These are phyloP conservation scores for Musa beccarii DNA, from an alignment of 176 grass and related monocot genomes.

Conservation along the genomic window DNA sequence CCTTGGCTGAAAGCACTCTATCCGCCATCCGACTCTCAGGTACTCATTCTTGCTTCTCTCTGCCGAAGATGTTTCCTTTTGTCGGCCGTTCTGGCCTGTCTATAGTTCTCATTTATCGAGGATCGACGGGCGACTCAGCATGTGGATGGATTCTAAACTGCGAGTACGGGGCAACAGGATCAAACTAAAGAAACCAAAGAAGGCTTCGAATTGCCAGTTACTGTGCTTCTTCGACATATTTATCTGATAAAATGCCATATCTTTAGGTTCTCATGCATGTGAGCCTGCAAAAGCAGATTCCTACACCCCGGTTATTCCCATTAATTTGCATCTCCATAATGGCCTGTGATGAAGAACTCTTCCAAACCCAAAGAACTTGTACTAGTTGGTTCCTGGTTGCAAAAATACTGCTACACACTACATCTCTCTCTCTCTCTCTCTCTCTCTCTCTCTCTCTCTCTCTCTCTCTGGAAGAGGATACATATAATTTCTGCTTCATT, in stretches of 20 bases:
- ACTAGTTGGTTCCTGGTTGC: too few species aligned
- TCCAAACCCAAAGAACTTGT: too few species aligned
- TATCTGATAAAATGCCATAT: background rate
- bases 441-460: too few species aligned
- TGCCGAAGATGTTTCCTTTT: too few species aligned
- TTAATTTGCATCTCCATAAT: background rate
- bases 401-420: too few species aligned
- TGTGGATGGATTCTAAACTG: background rate
- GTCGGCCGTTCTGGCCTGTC: background rate
- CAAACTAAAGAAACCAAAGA: background rate
- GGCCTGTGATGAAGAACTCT: background rate
- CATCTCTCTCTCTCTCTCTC: too few species aligned
- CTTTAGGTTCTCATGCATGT: conserved; percentile 7
- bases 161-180: background rate
- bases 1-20: conserved; percentile 1
- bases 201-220: background rate
- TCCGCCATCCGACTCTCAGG: too few species aligned
- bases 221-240: background rate
- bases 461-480: too few species aligned
- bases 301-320: conserved; percentile 4
- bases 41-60: too few species aligned
- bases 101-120: background rate
- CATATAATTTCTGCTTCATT: too few species aligned
- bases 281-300: conserved; percentile 5
- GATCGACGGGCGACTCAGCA: too few species aligned